phyloP scores from a whole-genome alignment of 352 stramenopile species.

The Globisporangium alternatum region DNA sequence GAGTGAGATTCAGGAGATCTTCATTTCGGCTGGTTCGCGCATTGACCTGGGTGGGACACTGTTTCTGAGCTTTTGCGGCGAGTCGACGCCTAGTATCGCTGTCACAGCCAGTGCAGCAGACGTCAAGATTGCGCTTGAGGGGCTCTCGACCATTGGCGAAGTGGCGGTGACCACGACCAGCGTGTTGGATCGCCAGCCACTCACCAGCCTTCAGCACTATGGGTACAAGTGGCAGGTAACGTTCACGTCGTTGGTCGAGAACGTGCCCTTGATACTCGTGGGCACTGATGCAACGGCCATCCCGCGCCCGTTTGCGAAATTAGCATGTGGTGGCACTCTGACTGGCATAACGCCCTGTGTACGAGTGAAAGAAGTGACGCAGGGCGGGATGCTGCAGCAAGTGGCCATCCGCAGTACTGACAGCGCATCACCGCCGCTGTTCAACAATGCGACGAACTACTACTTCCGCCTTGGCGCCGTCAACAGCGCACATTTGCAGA shows the following conservation, averaged over 20 bases:
- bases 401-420: slow-evolving; percentile 16
- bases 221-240: slow-evolving; percentile 69
- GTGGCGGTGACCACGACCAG: slow-evolving; percentile 42
- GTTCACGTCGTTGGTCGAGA: slow-evolving; percentile 29
- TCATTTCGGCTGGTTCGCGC: slow-evolving; percentile 56
- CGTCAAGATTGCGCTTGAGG: slow-evolving; percentile 58
- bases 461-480: slow-evolving; percentile 32
- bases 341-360: slow-evolving; percentile 58
- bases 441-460: slow-evolving; percentile 38
- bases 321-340: slow-evolving; percentile 57
- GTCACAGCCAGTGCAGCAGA: slow-evolving; percentile 37
- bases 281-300: slow-evolving; percentile 34
- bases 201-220: slow-evolving; percentile 42
- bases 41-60: slow-evolving; percentile 55
- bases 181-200: slow-evolving; percentile 20
- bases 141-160: slow-evolving; percentile 53
- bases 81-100: slow-evolving; percentile 45
- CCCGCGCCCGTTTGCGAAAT: slow-evolving; percentile 27
- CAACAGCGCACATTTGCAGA: slow-evolving; percentile 36
- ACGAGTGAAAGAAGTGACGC: slow-evolving; percentile 22
- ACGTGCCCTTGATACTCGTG: slow-evolving; percentile 46
- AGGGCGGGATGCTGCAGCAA: slow-evolving; percentile 34
- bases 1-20: slow-evolving; percentile 70
- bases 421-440: background rate
- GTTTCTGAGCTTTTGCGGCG: slow-evolving; percentile 60